phyloP scores from a whole-genome alignment of 352 stramenopile species.

The Pythium aristosporum region DNA sequence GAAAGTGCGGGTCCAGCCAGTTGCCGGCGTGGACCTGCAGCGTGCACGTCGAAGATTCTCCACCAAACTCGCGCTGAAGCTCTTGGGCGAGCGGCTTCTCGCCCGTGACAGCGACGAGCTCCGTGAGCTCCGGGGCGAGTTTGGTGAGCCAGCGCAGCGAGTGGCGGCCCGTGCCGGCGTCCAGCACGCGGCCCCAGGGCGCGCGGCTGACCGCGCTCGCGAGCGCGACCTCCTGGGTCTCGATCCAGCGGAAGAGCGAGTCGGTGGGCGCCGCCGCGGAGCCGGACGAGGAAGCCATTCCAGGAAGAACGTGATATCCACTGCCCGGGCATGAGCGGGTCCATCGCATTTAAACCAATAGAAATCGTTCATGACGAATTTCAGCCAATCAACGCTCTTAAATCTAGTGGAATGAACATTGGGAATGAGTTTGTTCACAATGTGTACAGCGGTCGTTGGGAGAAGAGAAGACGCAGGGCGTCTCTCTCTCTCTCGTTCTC shows the following conservation, averaged over 20 bases:
- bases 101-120: conserved; percentile 53
- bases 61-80: conserved; percentile 27
- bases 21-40: conserved; percentile 52
- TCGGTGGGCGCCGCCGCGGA: conserved; percentile 27
- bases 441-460: too few relatives aligned
- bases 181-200: conserved; percentile 54
- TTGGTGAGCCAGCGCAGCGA: conserved; percentile 78
- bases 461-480: too few relatives aligned
- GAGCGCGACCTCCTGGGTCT: conserved; percentile 33
- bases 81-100: conserved; percentile 41
- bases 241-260: conserved; percentile 52
- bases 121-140: conserved; percentile 35
- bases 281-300: conserved; percentile 7
- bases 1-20: conserved; percentile 47
- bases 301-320: background rate
- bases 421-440: background rate
- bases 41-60: background rate
- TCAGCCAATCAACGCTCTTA: background rate
- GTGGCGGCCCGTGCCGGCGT: conserved; percentile 80
- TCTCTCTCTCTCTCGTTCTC: background rate
- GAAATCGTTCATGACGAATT: too few relatives aligned
- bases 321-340: background rate
- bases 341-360: conserved; percentile 14
- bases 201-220: background rate
- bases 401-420: background rate